These are phyloP conservation scores for Komagataella phaffii DNA, from an alignment of 805 yeast genomes.

Conservation along the genomic window DNA sequence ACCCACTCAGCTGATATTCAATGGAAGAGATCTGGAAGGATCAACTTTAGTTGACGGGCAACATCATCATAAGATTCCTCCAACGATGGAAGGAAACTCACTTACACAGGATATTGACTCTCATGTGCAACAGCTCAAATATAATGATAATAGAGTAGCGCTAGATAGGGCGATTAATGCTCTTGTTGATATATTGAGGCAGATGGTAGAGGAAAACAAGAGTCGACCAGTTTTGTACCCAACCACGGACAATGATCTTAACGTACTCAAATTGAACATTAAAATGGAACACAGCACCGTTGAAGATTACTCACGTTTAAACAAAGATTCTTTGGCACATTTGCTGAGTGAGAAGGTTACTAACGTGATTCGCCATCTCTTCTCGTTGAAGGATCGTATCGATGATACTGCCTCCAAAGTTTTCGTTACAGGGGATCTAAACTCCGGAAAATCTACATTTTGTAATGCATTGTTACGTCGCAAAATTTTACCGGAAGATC, in stretches of 20 bases:
- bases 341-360: slow-evolving; percentile 56
- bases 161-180: slow-evolving; percentile 48
- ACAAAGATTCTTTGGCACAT: slow-evolving; percentile 54
- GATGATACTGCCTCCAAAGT: slow-evolving; percentile 90
- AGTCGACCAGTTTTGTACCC: slow-evolving; percentile 55
- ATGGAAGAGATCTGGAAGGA: slow-evolving; percentile 1
- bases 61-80: background rate
- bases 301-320: slow-evolving; percentile 37
- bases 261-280: slow-evolving; percentile 47
- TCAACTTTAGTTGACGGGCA: slow-evolving; percentile 3
- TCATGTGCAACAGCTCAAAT: slow-evolving; percentile 61
- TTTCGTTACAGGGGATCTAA: slow-evolving; percentile 91
- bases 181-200: slow-evolving; percentile 34
- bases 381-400: slow-evolving; percentile 65
- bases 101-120: slow-evolving; percentile 16
- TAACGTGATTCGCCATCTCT: slow-evolving; percentile 54
- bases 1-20: background rate
- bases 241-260: slow-evolving; percentile 15
- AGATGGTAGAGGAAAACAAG: slow-evolving; percentile 41
- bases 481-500: slow-evolving; percentile 82
- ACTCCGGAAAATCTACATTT: slow-evolving; percentile 92
- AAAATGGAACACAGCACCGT: slow-evolving; percentile 33
- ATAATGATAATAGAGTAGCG: slow-evolving; percentile 56
- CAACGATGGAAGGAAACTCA: background rate
- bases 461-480: slow-evolving; percentile 82